Evolutionary conservation across 306 rosid genomes (phyloP).

Genomic region (Astragalus membranaceus): DNA sequence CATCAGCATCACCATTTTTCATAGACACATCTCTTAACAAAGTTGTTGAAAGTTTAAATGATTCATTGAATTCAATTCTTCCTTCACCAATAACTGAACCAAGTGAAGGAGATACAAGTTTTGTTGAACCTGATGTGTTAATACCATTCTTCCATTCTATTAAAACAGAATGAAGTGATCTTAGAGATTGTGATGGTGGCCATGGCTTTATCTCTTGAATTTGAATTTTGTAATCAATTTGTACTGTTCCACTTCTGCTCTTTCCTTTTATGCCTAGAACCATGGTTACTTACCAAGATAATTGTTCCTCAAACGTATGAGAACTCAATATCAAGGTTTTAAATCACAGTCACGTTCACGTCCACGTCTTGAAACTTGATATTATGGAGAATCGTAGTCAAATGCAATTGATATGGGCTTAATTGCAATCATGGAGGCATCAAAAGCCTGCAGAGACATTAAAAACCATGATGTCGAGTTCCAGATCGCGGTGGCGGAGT

Average conservation of each 20-base stretch:
- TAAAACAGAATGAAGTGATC: conserved; percentile 57
- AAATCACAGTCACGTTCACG: neutral
- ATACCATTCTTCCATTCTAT: conserved; percentile 82
- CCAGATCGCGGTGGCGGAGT: no score
- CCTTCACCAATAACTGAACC: conserved; percentile 75
- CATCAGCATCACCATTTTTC: no score
- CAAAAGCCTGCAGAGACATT: neutral
- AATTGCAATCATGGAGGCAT: neutral
- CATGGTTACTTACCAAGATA: conserved; percentile 35
- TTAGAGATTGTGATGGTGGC: conserved; percentile 88
- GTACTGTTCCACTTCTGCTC: conserved; percentile 50
- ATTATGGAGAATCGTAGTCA: neutral
- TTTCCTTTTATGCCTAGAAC: conserved; percentile 60
- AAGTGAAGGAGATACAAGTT: conserved; percentile 58
- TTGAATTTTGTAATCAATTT: conserved; percentile 55
- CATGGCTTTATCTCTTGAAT: conserved; percentile 90
- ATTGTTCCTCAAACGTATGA: conserved; percentile 2
- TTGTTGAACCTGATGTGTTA: conserved; percentile 61
- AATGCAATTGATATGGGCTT: neutral
- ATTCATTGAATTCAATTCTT: conserved; percentile 67
- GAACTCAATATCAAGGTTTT: neutral
- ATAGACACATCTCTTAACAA: no score
- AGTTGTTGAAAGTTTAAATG: conserved; percentile 60
- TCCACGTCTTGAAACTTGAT: neutral
- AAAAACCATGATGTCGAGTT: no score